Percentiles rank a stretch among this genome's conserved stretches.
Evolutionary conservation across 495 filamentous ascomycete genomes (phyloP).

Genomic region (Penicillium pancosmium): DNA sequence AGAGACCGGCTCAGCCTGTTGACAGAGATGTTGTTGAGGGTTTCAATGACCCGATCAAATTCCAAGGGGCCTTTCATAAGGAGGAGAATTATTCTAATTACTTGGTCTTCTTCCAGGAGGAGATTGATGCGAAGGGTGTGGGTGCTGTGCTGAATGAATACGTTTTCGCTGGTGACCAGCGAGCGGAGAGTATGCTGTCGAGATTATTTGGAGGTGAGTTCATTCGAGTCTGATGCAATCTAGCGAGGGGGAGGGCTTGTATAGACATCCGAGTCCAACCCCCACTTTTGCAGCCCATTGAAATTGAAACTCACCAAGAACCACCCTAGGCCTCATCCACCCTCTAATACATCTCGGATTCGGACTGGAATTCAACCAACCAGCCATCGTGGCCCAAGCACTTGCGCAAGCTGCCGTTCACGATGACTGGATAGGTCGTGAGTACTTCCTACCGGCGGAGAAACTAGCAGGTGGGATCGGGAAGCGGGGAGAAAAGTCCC

Average conservation of each 20-base stretch:
- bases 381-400: slow-evolving; percentile 78
- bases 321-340: slow-evolving; percentile 65
- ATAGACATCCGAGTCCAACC: neutral
- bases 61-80: slow-evolving; percentile 54
- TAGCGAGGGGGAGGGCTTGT: too few relatives aligned
- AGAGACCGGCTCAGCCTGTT: slow-evolving; percentile 48
- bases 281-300: neutral
- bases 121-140: slow-evolving; percentile 67
- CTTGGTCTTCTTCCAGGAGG: slow-evolving; percentile 69
- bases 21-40: slow-evolving; percentile 51
- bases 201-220: slow-evolving; percentile 57
- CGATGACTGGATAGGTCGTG: slow-evolving; percentile 44
- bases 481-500: slow-evolving; percentile 43
- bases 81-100: slow-evolving; percentile 66
- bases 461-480: slow-evolving; percentile 40
- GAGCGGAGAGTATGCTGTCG: slow-evolving; percentile 62
- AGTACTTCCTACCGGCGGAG: slow-evolving; percentile 59
- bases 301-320: neutral
- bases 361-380: slow-evolving; percentile 78
- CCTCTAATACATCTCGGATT: slow-evolving; percentile 86
- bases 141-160: slow-evolving; percentile 62
- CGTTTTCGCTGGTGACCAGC: slow-evolving; percentile 62
- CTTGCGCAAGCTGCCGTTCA: slow-evolving; percentile 76
- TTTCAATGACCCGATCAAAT: slow-evolving; percentile 54
- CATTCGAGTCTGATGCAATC: neutral